Percentiles rank a stretch among this genome's conserved stretches.
Conservation (phyloP, 2,329 filamentous ascomycete genomes). For the Botrytis fragariae region DNA sequence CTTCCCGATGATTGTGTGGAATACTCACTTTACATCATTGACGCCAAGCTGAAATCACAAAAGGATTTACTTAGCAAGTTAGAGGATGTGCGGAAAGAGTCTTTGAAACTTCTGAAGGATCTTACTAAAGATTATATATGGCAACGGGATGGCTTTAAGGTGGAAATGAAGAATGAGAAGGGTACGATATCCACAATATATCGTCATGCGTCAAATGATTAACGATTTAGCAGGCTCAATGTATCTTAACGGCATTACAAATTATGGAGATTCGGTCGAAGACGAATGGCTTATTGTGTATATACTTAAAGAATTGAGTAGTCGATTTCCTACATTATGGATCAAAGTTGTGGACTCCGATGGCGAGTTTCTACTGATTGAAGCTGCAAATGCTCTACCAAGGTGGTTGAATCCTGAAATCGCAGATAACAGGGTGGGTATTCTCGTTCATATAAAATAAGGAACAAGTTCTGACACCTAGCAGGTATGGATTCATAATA, state of each 20-base stretch:
- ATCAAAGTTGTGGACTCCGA: conserved; percentile 81
- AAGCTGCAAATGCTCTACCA: conserved; percentile 84
- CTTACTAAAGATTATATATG: conserved; percentile 87
- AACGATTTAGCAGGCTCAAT: conserved; percentile 45
- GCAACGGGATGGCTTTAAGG: conserved; percentile 82
- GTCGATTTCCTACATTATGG: conserved; percentile 71
- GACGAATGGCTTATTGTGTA: conserved; percentile 98
- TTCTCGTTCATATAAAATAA: background rate
- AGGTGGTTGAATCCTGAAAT: conserved; percentile 90
- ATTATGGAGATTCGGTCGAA: conserved; percentile 91
- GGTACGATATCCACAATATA: conserved; percentile 44
- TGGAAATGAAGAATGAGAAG: conserved; percentile 53
- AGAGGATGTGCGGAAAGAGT: conserved; percentile 69
- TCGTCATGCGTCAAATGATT: background rate
- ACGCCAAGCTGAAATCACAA: conserved; percentile 53
- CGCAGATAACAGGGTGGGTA: conserved; percentile 68
- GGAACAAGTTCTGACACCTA: conserved; percentile 23
- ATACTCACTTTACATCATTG: conserved; percentile 74
- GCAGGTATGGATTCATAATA: conserved; percentile 79
- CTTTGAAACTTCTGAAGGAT: conserved; percentile 58
- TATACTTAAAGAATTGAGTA: conserved; percentile 77
- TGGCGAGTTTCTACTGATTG: conserved; percentile 92
- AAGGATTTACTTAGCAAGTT: conserved; percentile 60
- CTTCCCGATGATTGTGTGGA: conserved; percentile 83
- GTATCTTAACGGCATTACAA: conserved; percentile 74